Percentiles rank a stretch among this genome's conserved stretches.
phyloP scores from a whole-genome alignment of 352 stramenopile species.

The Globisporangium sylvaticum region DNA sequence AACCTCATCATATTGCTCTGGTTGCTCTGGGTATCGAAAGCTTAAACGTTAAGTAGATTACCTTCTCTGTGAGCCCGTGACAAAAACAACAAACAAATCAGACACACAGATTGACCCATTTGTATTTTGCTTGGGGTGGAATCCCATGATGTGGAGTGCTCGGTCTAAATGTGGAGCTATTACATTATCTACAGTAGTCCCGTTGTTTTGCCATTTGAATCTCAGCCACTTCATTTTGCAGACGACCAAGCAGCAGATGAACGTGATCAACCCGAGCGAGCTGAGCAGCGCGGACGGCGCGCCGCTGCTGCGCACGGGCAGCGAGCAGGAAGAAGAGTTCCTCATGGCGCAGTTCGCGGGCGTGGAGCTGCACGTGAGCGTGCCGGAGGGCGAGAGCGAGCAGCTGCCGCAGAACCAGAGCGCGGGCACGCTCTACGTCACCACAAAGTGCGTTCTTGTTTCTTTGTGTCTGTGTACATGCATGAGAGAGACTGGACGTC shows the following conservation, averaged over 20 bases:
- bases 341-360: constrained; percentile 45
- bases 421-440: constrained; percentile 33
- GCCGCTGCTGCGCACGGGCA: constrained; percentile 49
- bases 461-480: background rate
- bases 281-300: constrained; percentile 34
- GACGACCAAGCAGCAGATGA: constrained; percentile 27
- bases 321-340: constrained; percentile 54
- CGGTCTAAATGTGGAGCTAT: too few species aligned
- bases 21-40: too few species aligned
- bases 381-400: constrained; percentile 12
- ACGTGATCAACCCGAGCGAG: constrained; percentile 44
- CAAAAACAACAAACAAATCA: too few species aligned
- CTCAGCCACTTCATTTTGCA: too few species aligned
- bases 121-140: too few species aligned
- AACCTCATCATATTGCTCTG: too few species aligned
- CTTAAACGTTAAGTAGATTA: too few species aligned
- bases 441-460: constrained; percentile 26
- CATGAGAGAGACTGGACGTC: background rate
- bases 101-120: too few species aligned
- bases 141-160: too few species aligned
- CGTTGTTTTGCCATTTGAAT: too few species aligned
- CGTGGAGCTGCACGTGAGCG: constrained; percentile 41
- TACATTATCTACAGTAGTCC: too few species aligned
- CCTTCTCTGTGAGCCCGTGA: too few species aligned
- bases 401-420: constrained; percentile 24